These are phyloP conservation scores for Pythium scleroteichum DNA, from an alignment of 352 stramenopile genomes.

Conservation along the genomic window DNA sequence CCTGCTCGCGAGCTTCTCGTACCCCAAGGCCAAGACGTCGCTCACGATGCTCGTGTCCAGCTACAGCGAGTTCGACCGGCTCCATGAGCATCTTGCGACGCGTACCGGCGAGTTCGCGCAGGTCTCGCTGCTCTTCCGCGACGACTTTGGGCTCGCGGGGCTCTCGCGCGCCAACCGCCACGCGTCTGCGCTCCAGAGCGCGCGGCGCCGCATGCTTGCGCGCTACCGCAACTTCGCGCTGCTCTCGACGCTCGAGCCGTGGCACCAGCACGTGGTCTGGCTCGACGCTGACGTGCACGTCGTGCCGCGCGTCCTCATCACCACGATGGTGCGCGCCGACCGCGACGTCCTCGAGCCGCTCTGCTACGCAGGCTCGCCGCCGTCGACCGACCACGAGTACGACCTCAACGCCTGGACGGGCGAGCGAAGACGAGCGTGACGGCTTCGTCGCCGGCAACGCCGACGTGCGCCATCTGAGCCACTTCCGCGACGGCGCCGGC, in stretches of 20 bases:
- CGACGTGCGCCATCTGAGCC: slow-evolving; percentile 5
- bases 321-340: slow-evolving; percentile 36
- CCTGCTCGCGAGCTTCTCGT: slow-evolving; percentile 32
- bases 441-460: slow-evolving; percentile 14
- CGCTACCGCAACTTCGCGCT: slow-evolving; percentile 50
- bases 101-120: slow-evolving; percentile 28
- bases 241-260: slow-evolving; percentile 34
- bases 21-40: slow-evolving; percentile 38
- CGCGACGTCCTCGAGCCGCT: slow-evolving; percentile 30
- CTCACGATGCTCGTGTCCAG: slow-evolving; percentile 42
- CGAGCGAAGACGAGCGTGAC: too few relatives aligned
- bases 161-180: slow-evolving; percentile 34
- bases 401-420: slow-evolving; percentile 33
- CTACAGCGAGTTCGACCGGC: slow-evolving; percentile 28
- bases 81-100: slow-evolving; percentile 18
- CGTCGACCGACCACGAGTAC: slow-evolving; percentile 19
- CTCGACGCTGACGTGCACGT: slow-evolving; percentile 40
- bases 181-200: slow-evolving; percentile 25
- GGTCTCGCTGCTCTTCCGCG: slow-evolving; percentile 38
- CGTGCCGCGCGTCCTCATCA: slow-evolving; percentile 29
- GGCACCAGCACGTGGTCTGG: slow-evolving; percentile 47
- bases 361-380: slow-evolving; percentile 16
- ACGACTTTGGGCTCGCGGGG: slow-evolving; percentile 29
- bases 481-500: slow-evolving; percentile 9
- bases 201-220: slow-evolving; percentile 40